phyloP scores from a whole-genome alignment of 1,284 basidiomycete species.

The Ceratorhiza oryzae-sativae region DNA sequence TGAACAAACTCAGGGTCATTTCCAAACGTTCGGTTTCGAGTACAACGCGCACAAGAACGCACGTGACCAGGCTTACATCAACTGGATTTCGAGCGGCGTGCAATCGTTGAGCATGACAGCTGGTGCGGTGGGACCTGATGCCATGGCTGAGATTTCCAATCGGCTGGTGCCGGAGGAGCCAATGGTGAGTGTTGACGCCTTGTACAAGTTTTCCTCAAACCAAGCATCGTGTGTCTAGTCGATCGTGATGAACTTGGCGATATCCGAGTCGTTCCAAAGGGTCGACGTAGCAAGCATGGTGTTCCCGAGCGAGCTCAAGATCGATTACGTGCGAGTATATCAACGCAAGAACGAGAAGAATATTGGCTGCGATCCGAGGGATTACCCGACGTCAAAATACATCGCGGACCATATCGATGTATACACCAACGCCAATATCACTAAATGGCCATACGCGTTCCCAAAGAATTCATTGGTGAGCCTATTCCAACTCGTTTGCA shows the following conservation, averaged over 20 bases:
- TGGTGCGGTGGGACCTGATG: conserved; percentile 54
- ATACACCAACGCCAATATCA: conserved; percentile 44
- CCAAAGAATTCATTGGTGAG: conserved; percentile 44
- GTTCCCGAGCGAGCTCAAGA: conserved; percentile 60
- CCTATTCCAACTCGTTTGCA: background rate
- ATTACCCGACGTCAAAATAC: conserved; percentile 62
- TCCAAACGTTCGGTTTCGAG: conserved; percentile 44
- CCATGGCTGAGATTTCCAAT: conserved; percentile 52
- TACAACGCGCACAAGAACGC: conserved; percentile 5
- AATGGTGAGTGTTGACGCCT: conserved; percentile 42
- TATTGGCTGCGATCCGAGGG: conserved; percentile 62
- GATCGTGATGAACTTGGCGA: conserved; percentile 54
- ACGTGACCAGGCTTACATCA: conserved; percentile 52
- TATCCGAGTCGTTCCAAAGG: conserved; percentile 61
- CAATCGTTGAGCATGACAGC: conserved; percentile 56
- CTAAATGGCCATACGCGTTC: conserved; percentile 41
- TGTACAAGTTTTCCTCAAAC: background rate
- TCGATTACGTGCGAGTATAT: conserved; percentile 69
- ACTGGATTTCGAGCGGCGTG: conserved; percentile 57
- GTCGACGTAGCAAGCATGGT: conserved; percentile 54
- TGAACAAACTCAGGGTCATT: conserved; percentile 43
- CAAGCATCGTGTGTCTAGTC: conserved; percentile 45
- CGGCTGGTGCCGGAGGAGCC: conserved; percentile 56
- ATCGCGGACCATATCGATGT: conserved; percentile 51
- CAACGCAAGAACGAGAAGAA: conserved; percentile 57